Percentiles rank a stretch among this genome's conserved stretches.
Conservation (phyloP, 805 yeast species). For the Candida sphagnicola region DNA sequence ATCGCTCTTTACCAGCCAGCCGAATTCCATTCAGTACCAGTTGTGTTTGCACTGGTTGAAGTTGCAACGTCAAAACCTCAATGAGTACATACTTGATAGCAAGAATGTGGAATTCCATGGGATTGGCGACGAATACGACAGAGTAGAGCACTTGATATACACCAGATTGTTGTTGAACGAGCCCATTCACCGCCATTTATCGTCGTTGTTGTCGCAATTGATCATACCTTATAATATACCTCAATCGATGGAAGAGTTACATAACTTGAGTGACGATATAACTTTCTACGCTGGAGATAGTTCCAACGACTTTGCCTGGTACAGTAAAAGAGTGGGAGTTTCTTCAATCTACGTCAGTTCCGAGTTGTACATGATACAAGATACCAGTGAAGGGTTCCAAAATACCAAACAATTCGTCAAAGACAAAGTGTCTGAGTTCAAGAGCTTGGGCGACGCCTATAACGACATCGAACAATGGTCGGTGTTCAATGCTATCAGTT, state of each 20-base stretch:
- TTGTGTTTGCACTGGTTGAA: constrained; percentile 52
- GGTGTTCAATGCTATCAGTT: constrained; percentile 60
- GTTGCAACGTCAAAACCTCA: constrained; percentile 35
- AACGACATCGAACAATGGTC: constrained; percentile 72
- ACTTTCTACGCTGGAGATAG: constrained; percentile 74
- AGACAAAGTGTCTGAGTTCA: constrained; percentile 51
- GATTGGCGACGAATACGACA: constrained; percentile 35
- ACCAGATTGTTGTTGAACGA: constrained; percentile 50
- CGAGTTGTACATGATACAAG: constrained; percentile 79
- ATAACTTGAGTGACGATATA: constrained; percentile 77
- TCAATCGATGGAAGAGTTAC: constrained; percentile 62
- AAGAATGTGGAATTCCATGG: constrained; percentile 24
- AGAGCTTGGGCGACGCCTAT: constrained; percentile 56
- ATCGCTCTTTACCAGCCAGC: constrained; percentile 33
- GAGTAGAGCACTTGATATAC: constrained; percentile 41
- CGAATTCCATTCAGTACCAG: constrained; percentile 48
- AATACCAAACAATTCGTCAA: constrained; percentile 66
- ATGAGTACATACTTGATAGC: constrained; percentile 23
- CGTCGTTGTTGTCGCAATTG: constrained; percentile 56
- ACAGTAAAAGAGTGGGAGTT: constrained; percentile 73
- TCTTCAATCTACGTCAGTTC: constrained; percentile 67
- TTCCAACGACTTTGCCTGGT: constrained; percentile 87
- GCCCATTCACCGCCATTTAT: constrained; percentile 41
- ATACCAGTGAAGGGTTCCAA: constrained; percentile 49
- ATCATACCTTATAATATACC: constrained; percentile 60